Evolutionary conservation across 371 early-diverging fungal species (phyloP).

Genomic region (Mortierella sp.): DNA sequence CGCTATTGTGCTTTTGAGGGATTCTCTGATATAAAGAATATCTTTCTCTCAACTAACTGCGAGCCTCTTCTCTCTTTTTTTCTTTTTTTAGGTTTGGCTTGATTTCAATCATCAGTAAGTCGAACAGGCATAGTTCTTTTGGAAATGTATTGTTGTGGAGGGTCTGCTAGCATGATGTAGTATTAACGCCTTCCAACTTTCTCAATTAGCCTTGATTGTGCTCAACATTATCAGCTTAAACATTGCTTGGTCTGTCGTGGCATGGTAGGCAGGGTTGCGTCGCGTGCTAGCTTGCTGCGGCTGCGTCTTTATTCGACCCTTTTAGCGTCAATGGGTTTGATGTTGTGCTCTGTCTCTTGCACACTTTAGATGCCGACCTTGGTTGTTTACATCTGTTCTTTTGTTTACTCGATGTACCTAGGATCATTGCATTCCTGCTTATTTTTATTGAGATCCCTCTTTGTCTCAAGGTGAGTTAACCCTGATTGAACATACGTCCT

Average conservation of each 20-base stretch:
- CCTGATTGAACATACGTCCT: background rate
- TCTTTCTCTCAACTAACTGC: background rate
- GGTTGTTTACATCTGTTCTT: background rate
- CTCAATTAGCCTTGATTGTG: conserved; percentile 26
- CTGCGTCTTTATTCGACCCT: too few relatives aligned
- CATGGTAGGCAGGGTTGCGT: conserved; percentile 24
- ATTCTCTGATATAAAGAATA: background rate
- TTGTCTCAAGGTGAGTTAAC: conserved; percentile 40
- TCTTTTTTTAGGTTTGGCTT: conserved; percentile 31
- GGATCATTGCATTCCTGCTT: conserved; percentile 48
- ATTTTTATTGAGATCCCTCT: conserved; percentile 48
- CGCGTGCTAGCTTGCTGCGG: too few relatives aligned
- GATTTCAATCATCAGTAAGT: conserved; percentile 40
- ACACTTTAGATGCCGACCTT: background rate
- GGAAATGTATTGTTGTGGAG: background rate
- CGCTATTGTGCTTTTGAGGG: background rate
- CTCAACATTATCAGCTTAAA: conserved; percentile 22
- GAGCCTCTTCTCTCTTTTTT: background rate
- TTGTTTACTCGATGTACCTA: background rate
- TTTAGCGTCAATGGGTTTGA: too few relatives aligned
- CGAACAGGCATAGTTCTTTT: background rate
- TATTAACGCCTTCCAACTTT: background rate
- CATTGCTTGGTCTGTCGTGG: conserved; percentile 39
- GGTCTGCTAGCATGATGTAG: background rate
- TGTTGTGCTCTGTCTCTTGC: too few relatives aligned